Evolutionary conservation across 176 grass and related monocot species (phyloP), one percentile per base, ranked within the genome.

Genomic region (Panicum miliaceum): DNA sequence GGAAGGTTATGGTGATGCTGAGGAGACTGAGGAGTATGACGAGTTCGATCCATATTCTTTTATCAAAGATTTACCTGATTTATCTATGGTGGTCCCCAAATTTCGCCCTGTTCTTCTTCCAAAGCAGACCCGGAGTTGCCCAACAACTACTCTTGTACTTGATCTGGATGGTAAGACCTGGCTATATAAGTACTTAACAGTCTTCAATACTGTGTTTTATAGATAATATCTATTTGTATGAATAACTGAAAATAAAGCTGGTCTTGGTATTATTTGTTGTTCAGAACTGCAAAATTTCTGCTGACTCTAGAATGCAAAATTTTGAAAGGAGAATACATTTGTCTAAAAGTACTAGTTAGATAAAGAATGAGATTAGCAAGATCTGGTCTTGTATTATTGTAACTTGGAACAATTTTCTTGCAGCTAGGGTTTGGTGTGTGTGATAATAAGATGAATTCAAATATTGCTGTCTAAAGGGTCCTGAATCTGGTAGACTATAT

Each of bases 51-150:
- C 94, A 34, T 97, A 94, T 57, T 71, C 85, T 50, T 97, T 97
- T 86, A 97, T 97, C 75, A 94, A 91, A 67, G 91, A 92, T 83
- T 77, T 97, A 61, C 96, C 96, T 69, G 96, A 95, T 83, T 90
- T 98, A 68, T 91, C 83, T 77, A 58, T 90, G 68, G 93, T 98
- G 53, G 93, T 94, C 64, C 96, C 96, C 72, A 95, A 86, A 41
- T 98, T 98, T 84, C 89, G 93, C 16, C 96, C 93, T 57, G 87
- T 92, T 75, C 88, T 98, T 45, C 86, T 98, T 78, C 96, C 96
- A 57, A 98, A 94, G 86, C 93, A 95, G 76, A 98, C 96, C 38
- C 91, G 91, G 88, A 98, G 96, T 80, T 98, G 96, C 74, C 96
- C 96, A 76, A 81, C 61, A 36, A 98, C 77, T 6, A 95, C 91